phyloP scores from a whole-genome alignment of 1,139 yeast species.

The Candida pseudoviswanathii region DNA sequence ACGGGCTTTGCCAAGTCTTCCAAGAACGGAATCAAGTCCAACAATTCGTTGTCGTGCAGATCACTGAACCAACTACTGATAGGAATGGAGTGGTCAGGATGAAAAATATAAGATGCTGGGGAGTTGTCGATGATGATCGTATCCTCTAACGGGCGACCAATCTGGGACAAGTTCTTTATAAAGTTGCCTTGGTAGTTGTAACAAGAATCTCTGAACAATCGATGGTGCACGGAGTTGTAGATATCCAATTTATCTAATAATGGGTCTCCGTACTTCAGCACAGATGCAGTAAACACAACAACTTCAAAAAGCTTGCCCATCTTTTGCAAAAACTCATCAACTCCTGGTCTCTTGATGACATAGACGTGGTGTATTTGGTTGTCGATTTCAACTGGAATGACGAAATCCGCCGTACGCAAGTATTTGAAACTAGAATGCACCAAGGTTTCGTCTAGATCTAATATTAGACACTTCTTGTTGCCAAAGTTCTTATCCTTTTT shows the following conservation, averaged over 20 bases:
- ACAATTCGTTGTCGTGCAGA: slow-evolving; percentile 91
- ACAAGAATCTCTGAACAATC: slow-evolving; percentile 82
- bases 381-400: slow-evolving; percentile 83
- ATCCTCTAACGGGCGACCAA: slow-evolving; percentile 88
- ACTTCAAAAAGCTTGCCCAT: slow-evolving; percentile 91
- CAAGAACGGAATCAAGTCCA: slow-evolving; percentile 87
- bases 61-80: slow-evolving; percentile 98
- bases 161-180: slow-evolving; percentile 88
- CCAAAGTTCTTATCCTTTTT: slow-evolving; percentile 31
- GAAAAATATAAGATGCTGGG: slow-evolving; percentile 95
- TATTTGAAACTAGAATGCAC: slow-evolving; percentile 95
- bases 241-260: slow-evolving; percentile 83
- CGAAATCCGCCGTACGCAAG: slow-evolving; percentile 90
- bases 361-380: slow-evolving; percentile 91
- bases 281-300: slow-evolving; percentile 96
- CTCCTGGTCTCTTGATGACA: slow-evolving; percentile 97
- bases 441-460: slow-evolving; percentile 93
- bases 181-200: slow-evolving; percentile 80
- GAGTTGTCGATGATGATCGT: slow-evolving; percentile 92
- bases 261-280: slow-evolving; percentile 94
- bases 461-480: slow-evolving; percentile 79
- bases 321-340: slow-evolving; percentile 81
- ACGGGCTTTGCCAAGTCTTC: slow-evolving; percentile 72
- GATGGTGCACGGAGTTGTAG: slow-evolving; percentile 76
- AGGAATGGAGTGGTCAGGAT: slow-evolving; percentile 98